Percentiles rank a stretch among this genome's conserved stretches.
phyloP scores from a whole-genome alignment of 2,329 filamentous ascomycete species.

The Didymellaceae sp. region DNA sequence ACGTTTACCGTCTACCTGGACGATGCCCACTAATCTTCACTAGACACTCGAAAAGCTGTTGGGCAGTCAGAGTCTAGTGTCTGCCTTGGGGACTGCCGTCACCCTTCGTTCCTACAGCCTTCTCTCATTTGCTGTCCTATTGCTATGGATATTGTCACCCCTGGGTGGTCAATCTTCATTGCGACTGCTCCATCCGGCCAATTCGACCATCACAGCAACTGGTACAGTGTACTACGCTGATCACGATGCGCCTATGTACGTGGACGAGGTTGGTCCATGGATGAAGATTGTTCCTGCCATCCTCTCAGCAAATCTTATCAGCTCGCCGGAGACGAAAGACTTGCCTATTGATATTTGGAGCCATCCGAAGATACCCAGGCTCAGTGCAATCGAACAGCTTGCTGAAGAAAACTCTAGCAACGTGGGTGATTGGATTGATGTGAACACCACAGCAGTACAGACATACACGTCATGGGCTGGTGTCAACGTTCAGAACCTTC shows the following conservation, averaged over 20 bases:
- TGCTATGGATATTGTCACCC: conserved; percentile 9
- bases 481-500: conserved; percentile 4
- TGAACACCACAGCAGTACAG: neutral
- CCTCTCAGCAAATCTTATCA: conserved; percentile 7
- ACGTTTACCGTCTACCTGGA: neutral
- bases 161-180: conserved; percentile 14
- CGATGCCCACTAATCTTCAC: neutral
- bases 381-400: neutral
- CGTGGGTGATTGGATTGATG: neutral
- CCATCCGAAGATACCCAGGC: conserved; percentile 14
- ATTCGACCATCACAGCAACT: neutral
- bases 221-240: conserved; percentile 3
- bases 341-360: conserved; percentile 9
- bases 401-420: neutral
- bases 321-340: neutral
- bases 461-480: conserved; percentile 9
- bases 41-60: conserved; percentile 16
- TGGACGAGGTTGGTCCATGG: neutral
- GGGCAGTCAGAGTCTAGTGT: conserved; percentile 17
- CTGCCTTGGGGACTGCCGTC: conserved; percentile 7
- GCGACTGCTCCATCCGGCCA: conserved; percentile 3
- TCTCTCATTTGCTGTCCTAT: neutral
- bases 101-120: conserved; percentile 10
- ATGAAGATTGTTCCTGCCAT: neutral
- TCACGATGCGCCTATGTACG: neutral